Evolutionary conservation across 2,329 filamentous ascomycete species (phyloP).

Genomic region (Emergomyces africanus): DNA sequence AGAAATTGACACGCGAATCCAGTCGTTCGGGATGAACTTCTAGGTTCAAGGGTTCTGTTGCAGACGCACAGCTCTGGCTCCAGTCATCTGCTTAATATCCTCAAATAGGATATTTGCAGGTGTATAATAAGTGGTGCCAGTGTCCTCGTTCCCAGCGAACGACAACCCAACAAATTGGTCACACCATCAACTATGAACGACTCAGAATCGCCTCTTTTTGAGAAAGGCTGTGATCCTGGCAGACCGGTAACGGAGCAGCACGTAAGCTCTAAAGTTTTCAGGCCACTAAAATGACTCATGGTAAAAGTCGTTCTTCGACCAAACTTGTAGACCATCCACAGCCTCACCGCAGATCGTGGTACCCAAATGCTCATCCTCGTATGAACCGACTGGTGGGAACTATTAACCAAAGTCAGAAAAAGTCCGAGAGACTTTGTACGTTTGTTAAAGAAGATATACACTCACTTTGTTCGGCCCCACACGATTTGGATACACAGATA

Average conservation of each 20-base stretch:
- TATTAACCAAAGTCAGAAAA: neutral
- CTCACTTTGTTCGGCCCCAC: neutral
- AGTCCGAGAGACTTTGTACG: neutral
- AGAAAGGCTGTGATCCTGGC: neutral
- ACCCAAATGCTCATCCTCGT: neutral
- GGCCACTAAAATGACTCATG: neutral
- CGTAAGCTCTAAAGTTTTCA: neutral
- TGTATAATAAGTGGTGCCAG: neutral
- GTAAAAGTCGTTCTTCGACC: neutral
- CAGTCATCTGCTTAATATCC: neutral
- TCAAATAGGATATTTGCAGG: neutral
- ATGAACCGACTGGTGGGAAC: neutral
- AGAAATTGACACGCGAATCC: too few relatives aligned
- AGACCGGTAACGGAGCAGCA: neutral
- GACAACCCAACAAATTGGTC: neutral
- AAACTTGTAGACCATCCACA: neutral
- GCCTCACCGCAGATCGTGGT: neutral
- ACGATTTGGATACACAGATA: neutral
- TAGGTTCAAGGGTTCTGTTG: neutral
- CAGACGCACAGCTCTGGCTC: neutral
- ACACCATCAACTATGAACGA: neutral
- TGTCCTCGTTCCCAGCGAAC: neutral
- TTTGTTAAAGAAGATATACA: neutral
- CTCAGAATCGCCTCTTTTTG: neutral
- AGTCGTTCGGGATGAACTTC: neutral